Evolutionary conservation across 2,329 filamentous ascomycete species (phyloP).

Genomic region (Neoarthrinium moseri): DNA sequence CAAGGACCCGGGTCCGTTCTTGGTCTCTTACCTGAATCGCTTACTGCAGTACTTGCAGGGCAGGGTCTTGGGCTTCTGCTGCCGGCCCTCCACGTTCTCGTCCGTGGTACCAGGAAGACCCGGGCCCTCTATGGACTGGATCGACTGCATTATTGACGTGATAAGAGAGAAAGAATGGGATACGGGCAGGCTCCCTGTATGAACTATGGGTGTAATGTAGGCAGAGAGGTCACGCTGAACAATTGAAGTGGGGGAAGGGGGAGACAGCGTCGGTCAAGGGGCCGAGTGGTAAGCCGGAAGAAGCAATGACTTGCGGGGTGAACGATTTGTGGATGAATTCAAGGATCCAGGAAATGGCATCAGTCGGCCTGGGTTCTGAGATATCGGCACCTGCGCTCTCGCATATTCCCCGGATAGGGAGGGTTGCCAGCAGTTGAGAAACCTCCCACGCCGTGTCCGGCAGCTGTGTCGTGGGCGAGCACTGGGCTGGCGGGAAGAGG

Average conservation of each 20-base stretch:
- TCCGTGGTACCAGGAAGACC: slow-evolving; percentile 35
- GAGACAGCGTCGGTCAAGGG: slow-evolving; percentile 18
- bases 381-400: slow-evolving; percentile 23
- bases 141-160: slow-evolving; percentile 45
- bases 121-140: slow-evolving; percentile 51
- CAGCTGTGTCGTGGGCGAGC: not conserved
- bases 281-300: slow-evolving; percentile 30
- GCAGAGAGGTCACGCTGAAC: slow-evolving; percentile 5
- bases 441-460: not conserved
- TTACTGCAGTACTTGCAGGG: slow-evolving; percentile 65
- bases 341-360: slow-evolving; percentile 24
- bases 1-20: slow-evolving; percentile 14
- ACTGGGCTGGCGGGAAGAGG: not conserved
- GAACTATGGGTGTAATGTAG: slow-evolving; percentile 9
- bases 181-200: slow-evolving; percentile 3
- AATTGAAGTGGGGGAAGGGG: slow-evolving; percentile 2
- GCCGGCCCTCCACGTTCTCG: slow-evolving; percentile 50
- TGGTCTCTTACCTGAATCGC: slow-evolving; percentile 53
- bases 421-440: not conserved
- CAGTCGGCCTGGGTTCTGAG: slow-evolving; percentile 18
- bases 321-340: slow-evolving; percentile 32
- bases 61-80: slow-evolving; percentile 60
- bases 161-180: slow-evolving; percentile 7
- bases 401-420: not conserved
- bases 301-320: slow-evolving; percentile 33